Evolutionary conservation across 148 eudicot species (phyloP).

Genomic region (Beta vulgaris): DNA sequence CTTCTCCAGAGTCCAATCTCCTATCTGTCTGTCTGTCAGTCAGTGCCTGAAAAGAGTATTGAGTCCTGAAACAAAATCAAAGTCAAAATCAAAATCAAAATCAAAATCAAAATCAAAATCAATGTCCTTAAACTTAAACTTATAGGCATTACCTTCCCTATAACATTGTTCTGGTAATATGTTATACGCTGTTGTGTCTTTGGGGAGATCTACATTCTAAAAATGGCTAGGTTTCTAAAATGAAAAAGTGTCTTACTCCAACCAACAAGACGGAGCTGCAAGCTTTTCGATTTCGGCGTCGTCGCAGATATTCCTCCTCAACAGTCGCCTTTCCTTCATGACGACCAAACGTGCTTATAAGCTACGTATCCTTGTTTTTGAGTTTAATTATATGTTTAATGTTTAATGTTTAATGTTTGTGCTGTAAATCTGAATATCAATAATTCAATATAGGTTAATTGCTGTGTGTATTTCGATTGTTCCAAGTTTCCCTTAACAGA

Average conservation of each 20-base stretch:
- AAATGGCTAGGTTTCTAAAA: conserved; percentile 23
- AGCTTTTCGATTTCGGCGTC: not conserved
- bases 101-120: no score
- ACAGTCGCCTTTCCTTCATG: conserved; percentile 32
- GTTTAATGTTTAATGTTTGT: not conserved
- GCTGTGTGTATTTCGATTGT: not conserved
- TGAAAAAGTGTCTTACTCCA: conserved; percentile 4
- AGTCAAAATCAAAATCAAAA: no score
- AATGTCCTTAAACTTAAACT: no score
- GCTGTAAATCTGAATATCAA: no score
- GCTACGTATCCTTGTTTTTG: conserved; percentile 90
- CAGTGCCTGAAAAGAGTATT: no score
- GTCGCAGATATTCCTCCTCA: not conserved
- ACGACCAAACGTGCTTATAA: conserved; percentile 92
- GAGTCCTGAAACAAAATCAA: no score
- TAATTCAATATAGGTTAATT: not conserved
- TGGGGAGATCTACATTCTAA: conserved; percentile 40
- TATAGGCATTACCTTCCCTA: no score
- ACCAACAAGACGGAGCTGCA: conserved; percentile 6
- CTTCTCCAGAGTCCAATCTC: no score
- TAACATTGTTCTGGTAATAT: no score
- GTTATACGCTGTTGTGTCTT: not conserved
- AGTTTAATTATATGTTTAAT: no score
- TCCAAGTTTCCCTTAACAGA: conserved; percentile 40
- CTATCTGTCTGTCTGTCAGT: no score